Conservation (phyloP, 495 filamentous ascomycete genomes). For the Cercophora samala region DNA sequence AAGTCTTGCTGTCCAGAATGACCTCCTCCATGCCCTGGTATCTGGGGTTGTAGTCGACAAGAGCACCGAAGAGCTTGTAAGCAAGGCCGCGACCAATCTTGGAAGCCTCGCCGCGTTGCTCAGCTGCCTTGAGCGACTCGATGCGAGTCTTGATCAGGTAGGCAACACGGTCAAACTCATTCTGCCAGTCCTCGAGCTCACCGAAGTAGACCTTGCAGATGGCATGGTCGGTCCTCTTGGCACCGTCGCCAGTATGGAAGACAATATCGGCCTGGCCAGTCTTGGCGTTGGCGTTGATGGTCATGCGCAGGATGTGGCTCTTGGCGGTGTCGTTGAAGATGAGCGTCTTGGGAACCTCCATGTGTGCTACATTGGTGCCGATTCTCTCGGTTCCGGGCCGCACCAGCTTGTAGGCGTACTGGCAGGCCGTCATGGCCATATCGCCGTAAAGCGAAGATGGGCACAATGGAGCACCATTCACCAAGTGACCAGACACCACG, state of each 20-base stretch:
- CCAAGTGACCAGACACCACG: conserved; percentile 66
- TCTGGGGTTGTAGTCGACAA: conserved; percentile 65
- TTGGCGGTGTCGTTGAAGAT: conserved; percentile 57
- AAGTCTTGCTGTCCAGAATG: conserved; percentile 65
- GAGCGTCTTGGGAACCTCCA: conserved; percentile 67
- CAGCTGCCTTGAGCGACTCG: conserved; percentile 49
- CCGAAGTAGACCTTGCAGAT: conserved; percentile 50
- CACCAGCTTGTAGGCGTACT: conserved; percentile 62
- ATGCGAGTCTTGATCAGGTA: conserved; percentile 57
- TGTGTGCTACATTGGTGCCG: conserved; percentile 58
- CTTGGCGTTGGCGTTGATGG: conserved; percentile 40
- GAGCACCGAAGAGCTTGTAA: conserved; percentile 69
- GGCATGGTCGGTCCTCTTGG: conserved; percentile 48
- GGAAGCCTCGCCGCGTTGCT: conserved; percentile 51
- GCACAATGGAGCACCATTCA: conserved; percentile 58
- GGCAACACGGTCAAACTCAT: conserved; percentile 53
- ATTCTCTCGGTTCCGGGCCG: conserved; percentile 52
- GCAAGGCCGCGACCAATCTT: conserved; percentile 66
- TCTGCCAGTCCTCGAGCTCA: conserved; percentile 44
- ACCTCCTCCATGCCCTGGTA: conserved; percentile 76
- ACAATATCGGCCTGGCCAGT: conserved; percentile 38
- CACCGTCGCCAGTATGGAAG: conserved; percentile 44
- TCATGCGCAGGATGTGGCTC: conserved; percentile 48
- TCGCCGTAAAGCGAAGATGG: conserved; percentile 68
- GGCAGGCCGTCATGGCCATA: conserved; percentile 69